These are phyloP conservation scores for Saturnispora mendoncae DNA, from an alignment of 805 yeast genomes.

Conservation along the genomic window DNA sequence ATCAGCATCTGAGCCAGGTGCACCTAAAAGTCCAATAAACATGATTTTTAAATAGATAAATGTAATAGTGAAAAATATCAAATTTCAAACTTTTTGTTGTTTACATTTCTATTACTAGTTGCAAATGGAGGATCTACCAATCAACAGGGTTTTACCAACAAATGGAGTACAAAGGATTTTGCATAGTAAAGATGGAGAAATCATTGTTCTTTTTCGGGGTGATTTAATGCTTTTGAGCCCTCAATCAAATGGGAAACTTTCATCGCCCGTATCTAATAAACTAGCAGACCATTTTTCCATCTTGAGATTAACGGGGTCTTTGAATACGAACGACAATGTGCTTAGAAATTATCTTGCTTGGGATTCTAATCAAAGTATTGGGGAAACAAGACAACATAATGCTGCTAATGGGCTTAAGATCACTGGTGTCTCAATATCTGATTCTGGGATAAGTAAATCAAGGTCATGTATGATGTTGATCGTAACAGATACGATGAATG, in stretches of 20 bases:
- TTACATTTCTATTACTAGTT: not conserved
- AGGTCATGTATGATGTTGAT: conserved; percentile 8
- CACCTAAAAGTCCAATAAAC: conserved; percentile 71
- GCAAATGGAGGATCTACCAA: conserved; percentile 11
- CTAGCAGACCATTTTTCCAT: conserved; percentile 11
- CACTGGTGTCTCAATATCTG: conserved; percentile 11
- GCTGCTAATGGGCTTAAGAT: conserved; percentile 7
- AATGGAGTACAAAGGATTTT: conserved; percentile 8
- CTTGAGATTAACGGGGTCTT: conserved; percentile 9
- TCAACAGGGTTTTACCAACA: conserved; percentile 7
- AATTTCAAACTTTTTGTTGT: not conserved
- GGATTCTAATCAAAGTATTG: conserved; percentile 10
- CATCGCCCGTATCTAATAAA: conserved; percentile 1
- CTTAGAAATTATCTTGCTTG: conserved; percentile 8
- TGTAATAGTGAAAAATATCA: not conserved
- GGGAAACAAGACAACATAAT: conserved; percentile 10
- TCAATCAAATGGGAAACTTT: no score
- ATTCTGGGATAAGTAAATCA: conserved; percentile 12
- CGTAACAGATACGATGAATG: conserved; percentile 16
- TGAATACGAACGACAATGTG: conserved; percentile 10
- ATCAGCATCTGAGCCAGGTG: conserved; percentile 57
- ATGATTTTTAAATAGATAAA: conserved; percentile 25
- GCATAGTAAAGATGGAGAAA: conserved; percentile 14
- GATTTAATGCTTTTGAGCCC: conserved; percentile 12
- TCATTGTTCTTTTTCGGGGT: conserved; percentile 10